phyloP scores from a whole-genome alignment of 495 filamentous ascomycete genomes.

The Staphylotrichum tortipilum region DNA sequence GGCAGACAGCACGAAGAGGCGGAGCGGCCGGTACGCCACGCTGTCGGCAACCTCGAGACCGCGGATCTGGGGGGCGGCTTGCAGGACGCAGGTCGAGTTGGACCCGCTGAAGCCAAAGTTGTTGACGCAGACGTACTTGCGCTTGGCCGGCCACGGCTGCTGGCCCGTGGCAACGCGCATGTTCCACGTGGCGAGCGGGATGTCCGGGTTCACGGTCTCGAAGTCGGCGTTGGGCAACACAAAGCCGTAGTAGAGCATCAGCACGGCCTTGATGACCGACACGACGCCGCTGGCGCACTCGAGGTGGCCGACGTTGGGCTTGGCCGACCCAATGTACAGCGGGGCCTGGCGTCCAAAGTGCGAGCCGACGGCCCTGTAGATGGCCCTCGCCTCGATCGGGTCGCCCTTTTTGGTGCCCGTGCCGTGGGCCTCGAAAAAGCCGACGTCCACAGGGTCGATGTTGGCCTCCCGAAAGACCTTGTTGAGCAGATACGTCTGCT shows the following conservation, averaged over 20 bases:
- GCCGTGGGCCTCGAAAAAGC: conserved; percentile 46
- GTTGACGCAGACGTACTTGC: conserved; percentile 36
- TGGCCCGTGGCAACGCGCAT: conserved; percentile 14
- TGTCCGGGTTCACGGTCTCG: conserved; percentile 34
- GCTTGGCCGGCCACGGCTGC: conserved; percentile 31
- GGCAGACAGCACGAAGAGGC: conserved; percentile 41
- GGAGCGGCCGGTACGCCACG: conserved; percentile 26
- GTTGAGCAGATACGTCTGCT: conserved; percentile 42
- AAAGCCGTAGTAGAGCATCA: conserved; percentile 51
- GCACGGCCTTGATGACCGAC: conserved; percentile 49
- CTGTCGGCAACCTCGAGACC: conserved; percentile 28
- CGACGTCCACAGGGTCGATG: conserved; percentile 34
- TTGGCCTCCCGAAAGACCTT: conserved; percentile 34
- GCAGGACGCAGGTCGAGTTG: conserved; percentile 34
- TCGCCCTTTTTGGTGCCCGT: conserved; percentile 56
- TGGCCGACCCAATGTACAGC: conserved; percentile 49
- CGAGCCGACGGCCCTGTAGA: conserved; percentile 37
- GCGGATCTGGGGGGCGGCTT: conserved; percentile 23
- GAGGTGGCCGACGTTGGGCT: conserved; percentile 53
- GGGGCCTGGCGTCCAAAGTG: conserved; percentile 30
- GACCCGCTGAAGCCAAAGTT: conserved; percentile 43
- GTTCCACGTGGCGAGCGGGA: conserved; percentile 41
- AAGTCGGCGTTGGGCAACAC: conserved; percentile 45
- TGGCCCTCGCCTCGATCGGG: conserved; percentile 51
- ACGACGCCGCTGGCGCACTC: conserved; percentile 51